A percentile compares a stretch with the other conserved stretches of the same genome.
phyloP scores from a whole-genome alignment of 1,139 yeast species.

The Suhomyces taliae region DNA sequence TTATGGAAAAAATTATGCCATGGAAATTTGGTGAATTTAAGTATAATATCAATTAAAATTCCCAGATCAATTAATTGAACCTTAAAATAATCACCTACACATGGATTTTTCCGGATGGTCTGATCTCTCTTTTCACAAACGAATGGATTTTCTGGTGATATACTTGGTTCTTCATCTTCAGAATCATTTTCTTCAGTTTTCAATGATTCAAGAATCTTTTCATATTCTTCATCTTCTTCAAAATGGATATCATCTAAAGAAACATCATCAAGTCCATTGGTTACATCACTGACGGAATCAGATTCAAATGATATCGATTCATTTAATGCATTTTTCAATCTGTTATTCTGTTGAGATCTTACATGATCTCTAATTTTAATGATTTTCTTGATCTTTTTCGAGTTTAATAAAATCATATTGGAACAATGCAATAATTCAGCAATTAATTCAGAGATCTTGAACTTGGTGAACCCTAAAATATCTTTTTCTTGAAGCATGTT shows the following conservation, averaged over 20 bases:
- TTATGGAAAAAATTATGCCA: conserved; percentile 54
- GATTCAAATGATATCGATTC: conserved; percentile 23
- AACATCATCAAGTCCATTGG: conserved; percentile 41
- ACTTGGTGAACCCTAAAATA: conserved; percentile 42
- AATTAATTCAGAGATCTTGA: conserved; percentile 44
- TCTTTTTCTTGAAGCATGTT: conserved; percentile 11
- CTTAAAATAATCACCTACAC: conserved; percentile 48
- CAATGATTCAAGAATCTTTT: conserved; percentile 18
- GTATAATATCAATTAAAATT: conserved; percentile 34
- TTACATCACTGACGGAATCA: conserved; percentile 25
- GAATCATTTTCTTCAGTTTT: conserved; percentile 33
- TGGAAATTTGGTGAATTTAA: conserved; percentile 40
- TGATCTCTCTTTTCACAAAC: conserved; percentile 41
- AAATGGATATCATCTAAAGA: conserved; percentile 36
- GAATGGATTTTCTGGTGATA: conserved; percentile 49
- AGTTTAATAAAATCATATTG: conserved; percentile 48
- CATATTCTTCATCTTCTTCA: conserved; percentile 13
- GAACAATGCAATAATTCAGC: conserved; percentile 51
- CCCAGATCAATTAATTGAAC: conserved; percentile 43
- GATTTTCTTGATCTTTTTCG: conserved; percentile 37
- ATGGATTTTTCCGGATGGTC: conserved; percentile 34
- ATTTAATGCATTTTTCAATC: conserved; percentile 35
- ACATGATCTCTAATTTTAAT: conserved; percentile 38
- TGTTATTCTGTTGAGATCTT: conserved; percentile 30
- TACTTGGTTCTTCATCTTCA: conserved; percentile 49